These are phyloP conservation scores for Mycena galericulata DNA, from an alignment of 768 basidiomycete species.

Conservation along the genomic window DNA sequence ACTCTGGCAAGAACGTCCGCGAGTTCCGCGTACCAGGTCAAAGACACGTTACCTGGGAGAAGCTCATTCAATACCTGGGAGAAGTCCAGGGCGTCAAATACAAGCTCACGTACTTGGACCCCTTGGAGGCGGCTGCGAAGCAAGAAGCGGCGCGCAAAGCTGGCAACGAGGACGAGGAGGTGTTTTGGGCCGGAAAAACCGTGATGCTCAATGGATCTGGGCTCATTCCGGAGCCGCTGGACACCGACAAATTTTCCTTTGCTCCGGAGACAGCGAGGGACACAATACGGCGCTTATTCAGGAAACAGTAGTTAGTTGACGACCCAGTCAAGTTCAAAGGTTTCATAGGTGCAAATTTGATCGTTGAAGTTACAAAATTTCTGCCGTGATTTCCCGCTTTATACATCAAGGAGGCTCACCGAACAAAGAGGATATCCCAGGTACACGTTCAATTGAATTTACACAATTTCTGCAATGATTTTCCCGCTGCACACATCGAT, in stretches of 20 bases:
- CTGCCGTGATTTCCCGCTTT: slow-evolving; percentile 59
- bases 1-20: neutral
- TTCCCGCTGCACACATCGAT: slow-evolving; percentile 55
- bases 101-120: slow-evolving; percentile 8
- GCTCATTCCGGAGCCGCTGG: slow-evolving; percentile 5
- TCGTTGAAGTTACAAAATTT: slow-evolving; percentile 36
- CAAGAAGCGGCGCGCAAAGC: slow-evolving; percentile 8
- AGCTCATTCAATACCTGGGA: neutral
- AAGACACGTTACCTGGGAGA: slow-evolving; percentile 3
- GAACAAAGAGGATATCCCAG: slow-evolving; percentile 30
- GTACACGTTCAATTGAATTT: too few species aligned
- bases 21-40: slow-evolving; percentile 13
- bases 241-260: slow-evolving; percentile 13
- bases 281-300: slow-evolving; percentile 9
- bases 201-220: slow-evolving; percentile 1
- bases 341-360: too few species aligned
- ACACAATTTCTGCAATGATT: slow-evolving; percentile 53
- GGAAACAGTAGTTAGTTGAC: neutral
- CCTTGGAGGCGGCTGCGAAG: neutral
- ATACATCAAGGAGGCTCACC: slow-evolving; percentile 13
- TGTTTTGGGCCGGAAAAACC: slow-evolving; percentile 12
- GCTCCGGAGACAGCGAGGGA: slow-evolving; percentile 15
- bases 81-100: slow-evolving; percentile 10
- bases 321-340: too few species aligned
- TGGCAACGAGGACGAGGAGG: slow-evolving; percentile 9